Evolutionary conservation across 2,329 filamentous ascomycete species (phyloP), one percentile per base, ranked within the genome.

Genomic region (Ophiognomonia clavigignenti-juglandacearum): DNA sequence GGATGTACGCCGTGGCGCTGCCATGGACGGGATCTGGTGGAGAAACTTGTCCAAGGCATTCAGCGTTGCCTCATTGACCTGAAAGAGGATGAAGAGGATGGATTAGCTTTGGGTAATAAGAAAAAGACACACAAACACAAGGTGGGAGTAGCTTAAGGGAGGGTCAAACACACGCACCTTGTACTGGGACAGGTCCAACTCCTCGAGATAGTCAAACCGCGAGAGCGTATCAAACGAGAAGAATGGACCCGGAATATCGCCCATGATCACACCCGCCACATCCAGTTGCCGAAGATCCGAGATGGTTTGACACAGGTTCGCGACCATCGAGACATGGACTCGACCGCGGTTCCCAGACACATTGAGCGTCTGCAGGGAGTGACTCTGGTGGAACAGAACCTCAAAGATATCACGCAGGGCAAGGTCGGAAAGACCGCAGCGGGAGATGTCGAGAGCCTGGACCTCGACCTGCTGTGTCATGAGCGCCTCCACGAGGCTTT

Each of bases 121-220:
- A n/a, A n/a, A n/a, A n/a, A n/a, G n/a, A n/a, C n/a, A n/a, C n/a
- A n/a, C n/a, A n/a, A n/a, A n/a, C n/a, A n/a, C n/a, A n/a, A n/a
- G n/a, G n/a, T n/a, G n/a, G n/a, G n/a, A n/a, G n/a, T 23, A n/a
- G 13, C 29, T 23, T 8, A 3, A 32, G 4, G 14, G 8, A 37
- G 11, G 23, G 16, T 11, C 2, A 39, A 26, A 8, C 16, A 9
- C n/a, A 55, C 66, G 53, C 59, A 77, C 73, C 63, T 72, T 71
- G 59, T 75, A 78, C 5, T 72, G 70, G 3, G 77, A 79, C 23
- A 81, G 60, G 52, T 80, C 70, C 14, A 81, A 61, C 48, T 77
- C 74, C 55, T 78, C 71, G 20, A 81, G 63, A n/a, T 63, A 62
- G 66, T 72, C 51, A 8, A 66, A 74, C 16, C 62, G 56, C 34